These are phyloP conservation scores for Agaricus bisporus DNA, from an alignment of 768 basidiomycete species.

Conservation along the genomic window DNA sequence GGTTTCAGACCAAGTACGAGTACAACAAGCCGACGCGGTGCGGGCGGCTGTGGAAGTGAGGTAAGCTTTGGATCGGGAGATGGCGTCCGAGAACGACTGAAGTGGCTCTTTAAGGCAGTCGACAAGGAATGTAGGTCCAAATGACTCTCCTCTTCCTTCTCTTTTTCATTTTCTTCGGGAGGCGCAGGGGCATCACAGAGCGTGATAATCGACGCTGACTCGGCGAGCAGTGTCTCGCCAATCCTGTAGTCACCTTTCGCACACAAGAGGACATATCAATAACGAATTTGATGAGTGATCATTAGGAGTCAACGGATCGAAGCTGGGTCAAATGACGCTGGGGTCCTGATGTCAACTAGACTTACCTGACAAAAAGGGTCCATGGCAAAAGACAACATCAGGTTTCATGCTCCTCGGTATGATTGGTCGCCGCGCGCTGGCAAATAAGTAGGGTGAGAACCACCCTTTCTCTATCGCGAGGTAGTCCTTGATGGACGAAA, in stretches of 20 bases:
- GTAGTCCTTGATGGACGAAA: conserved; percentile 57
- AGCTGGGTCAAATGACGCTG: background rate
- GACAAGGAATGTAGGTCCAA: conserved; percentile 19
- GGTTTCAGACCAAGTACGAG: conserved; percentile 54
- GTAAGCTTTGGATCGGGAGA: conserved; percentile 43
- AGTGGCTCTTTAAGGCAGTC: conserved; percentile 34
- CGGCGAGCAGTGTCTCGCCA: conserved; percentile 50
- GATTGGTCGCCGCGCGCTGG: conserved; percentile 51
- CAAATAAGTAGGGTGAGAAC: conserved; percentile 64
- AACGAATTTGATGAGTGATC: background rate
- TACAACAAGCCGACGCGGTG: conserved; percentile 51
- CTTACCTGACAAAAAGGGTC: conserved; percentile 52
- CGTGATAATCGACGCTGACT: conserved; percentile 48
- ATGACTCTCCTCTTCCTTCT: conserved; percentile 11
- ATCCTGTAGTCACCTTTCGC: conserved; percentile 53
- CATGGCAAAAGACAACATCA: conserved; percentile 60
- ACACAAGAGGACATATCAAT: background rate
- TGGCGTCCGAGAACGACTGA: conserved; percentile 43
- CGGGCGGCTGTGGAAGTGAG: conserved; percentile 32
- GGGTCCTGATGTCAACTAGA: background rate
- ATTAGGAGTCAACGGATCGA: background rate
- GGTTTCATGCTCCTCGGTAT: conserved; percentile 60
- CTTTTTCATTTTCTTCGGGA: conserved; percentile 12
- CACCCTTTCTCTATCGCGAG: conserved; percentile 60
- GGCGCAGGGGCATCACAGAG: conserved; percentile 30